Base-by-base conservation (phyloP, 2,329 filamentous ascomycete species). In the Hymenoscyphus fructigenus region DNA sequence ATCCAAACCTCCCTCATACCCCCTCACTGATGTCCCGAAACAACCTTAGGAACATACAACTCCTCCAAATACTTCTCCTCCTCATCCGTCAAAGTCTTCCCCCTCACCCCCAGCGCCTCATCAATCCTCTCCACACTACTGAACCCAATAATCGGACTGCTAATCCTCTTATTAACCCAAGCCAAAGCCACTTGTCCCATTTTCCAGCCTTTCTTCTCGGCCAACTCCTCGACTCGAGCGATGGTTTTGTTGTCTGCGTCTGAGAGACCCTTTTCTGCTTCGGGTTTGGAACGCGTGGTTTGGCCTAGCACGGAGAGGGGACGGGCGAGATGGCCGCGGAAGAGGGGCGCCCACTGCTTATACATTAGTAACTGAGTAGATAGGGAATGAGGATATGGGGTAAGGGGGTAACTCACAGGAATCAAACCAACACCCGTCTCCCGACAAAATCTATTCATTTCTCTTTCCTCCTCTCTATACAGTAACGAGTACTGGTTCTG, bases 161-260 rank as follows among this genome's bases (percentile, higher is more conserved):
- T 76, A 9, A 79, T 78, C 63, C 77, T 77, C 66, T 79, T 78
- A 66, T 82, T 71, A 17, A 77, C 76, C 85, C 85, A 88, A 6
- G 84, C 84, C 63, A 85, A 77, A 2, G 84, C 82, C 44, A 88
- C 81, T 66, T 85, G 81, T 61, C 80, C 82, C 85, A 87, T 87
- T 67, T 79, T 84, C 76, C 83, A 82, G 0, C 79, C 81, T 70
- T 82, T 82, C 78, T 84, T 85, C 70, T 81, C 78, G 1, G 85
- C 84, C 29, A 88, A 66, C 71, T 87, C 81, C 74, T 86, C 79
- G 1, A 88, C 83, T 0, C 84, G 79, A 41, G 78, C 76, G 44
- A 87, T 80, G 60, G 83, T 87, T 73, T 79, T 77, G 69, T 79
- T 78, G 67, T 87, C 84, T 0, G 75, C 75, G 36, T 84, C 81